phyloP scores from a whole-genome alignment of 768 basidiomycete genomes.

The Leucocoprinus birnbaumii region DNA sequence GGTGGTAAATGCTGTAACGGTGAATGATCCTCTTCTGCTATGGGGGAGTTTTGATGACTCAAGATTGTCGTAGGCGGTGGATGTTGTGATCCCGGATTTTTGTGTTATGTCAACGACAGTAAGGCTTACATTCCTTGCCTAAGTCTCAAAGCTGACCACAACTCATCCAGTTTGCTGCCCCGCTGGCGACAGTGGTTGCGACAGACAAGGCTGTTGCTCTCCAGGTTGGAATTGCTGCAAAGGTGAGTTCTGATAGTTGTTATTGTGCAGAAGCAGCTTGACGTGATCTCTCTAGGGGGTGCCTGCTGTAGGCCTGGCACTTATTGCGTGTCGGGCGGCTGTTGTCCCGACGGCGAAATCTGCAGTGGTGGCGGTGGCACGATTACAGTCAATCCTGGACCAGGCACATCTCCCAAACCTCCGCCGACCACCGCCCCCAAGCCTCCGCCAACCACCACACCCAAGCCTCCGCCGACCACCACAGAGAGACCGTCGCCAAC shows the following conservation, averaged over 20 bases:
- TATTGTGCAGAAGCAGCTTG: too few species aligned
- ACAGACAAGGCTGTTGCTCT: neutral
- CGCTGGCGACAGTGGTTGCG: neutral
- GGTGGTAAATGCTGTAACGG: conserved; percentile 5
- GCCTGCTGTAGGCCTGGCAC: neutral
- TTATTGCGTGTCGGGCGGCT: neutral
- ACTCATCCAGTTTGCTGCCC: neutral
- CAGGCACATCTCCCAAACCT: neutral
- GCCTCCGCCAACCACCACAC: neutral
- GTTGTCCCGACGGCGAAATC: conserved; percentile 2
- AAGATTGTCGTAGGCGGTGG: too few species aligned
- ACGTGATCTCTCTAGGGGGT: neutral
- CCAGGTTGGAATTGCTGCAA: conserved; percentile 3
- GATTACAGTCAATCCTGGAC: neutral
- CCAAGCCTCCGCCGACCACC: neutral
- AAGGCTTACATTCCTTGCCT: neutral
- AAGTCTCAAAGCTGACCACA: neutral
- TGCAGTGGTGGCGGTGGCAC: neutral
- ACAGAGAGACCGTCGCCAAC: too few species aligned
- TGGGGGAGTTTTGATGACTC: too few species aligned
- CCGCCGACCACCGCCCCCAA: neutral
- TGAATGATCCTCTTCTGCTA: neutral
- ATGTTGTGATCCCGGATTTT: conserved; percentile 3
- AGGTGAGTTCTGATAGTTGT: neutral
- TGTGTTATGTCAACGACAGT: conserved; percentile 9